phyloP scores from a whole-genome alignment of 306 rosid genomes.

The Senna tora region DNA sequence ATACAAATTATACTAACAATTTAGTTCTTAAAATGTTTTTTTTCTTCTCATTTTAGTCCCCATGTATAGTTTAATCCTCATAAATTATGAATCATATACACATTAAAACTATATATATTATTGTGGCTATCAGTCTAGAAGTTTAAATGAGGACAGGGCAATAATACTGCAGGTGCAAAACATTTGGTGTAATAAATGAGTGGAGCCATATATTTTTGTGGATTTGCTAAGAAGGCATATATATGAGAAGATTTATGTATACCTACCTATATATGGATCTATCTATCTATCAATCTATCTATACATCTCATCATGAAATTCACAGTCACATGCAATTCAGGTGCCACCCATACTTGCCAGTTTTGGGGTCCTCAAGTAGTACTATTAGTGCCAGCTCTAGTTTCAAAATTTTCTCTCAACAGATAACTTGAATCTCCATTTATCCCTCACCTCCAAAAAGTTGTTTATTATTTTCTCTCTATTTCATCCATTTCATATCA shows the following conservation, averaged over 20 bases:
- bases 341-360: conserved; percentile 43
- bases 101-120: background rate
- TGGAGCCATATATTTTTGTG: conserved; percentile 42
- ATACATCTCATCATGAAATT: background rate
- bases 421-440: background rate
- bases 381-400: background rate
- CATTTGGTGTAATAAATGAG: conserved; percentile 45
- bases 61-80: too few species aligned
- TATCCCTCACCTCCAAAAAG: background rate
- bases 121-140: background rate
- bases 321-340: conserved; percentile 52
- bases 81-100: too few species aligned
- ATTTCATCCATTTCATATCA: too few species aligned
- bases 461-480: background rate
- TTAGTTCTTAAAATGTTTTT: too few species aligned
- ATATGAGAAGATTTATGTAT: background rate
- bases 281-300: too few species aligned
- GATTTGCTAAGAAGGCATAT: conserved; percentile 10
- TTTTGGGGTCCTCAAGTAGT: conserved; percentile 17
- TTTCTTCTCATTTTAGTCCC: too few species aligned
- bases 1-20: too few species aligned
- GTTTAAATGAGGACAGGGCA: background rate
- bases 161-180: conserved; percentile 30
- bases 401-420: background rate
- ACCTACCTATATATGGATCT: too few species aligned